Evolutionary conservation across 164 flowering plant species (phyloP).

Genomic region (Stephania japonica): DNA sequence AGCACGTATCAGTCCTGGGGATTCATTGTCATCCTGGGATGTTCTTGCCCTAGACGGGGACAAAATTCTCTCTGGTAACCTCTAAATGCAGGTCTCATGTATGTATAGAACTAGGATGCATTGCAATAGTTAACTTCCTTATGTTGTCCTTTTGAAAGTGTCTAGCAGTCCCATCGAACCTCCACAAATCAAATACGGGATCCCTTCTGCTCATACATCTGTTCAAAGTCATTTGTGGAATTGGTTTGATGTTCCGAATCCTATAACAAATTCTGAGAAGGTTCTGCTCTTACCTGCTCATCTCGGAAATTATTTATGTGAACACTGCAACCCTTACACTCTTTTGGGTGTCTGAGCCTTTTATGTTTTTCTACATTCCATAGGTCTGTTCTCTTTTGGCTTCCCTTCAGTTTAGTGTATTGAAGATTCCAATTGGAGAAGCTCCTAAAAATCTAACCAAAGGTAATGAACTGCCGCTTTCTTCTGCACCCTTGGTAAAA

Average conservation of each 20-base stretch:
- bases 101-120: neutral
- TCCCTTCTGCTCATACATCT: slow-evolving; percentile 16
- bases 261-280: slow-evolving; percentile 56
- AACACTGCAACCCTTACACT: neutral
- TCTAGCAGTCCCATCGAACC: slow-evolving; percentile 77
- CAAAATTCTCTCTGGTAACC: slow-evolving; percentile 75
- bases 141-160: slow-evolving; percentile 34
- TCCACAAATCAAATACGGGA: slow-evolving; percentile 75
- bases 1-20: slow-evolving; percentile 53
- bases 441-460: slow-evolving; percentile 39
- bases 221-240: slow-evolving; percentile 40
- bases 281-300: slow-evolving; percentile 23
- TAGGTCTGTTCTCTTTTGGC: slow-evolving; percentile 65
- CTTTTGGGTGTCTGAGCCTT: neutral
- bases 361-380: slow-evolving; percentile 2
- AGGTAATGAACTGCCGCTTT: slow-evolving; percentile 37
- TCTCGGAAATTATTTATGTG: neutral
- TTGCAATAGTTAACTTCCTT: neutral
- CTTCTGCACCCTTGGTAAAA: neutral
- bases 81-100: slow-evolving; percentile 2
- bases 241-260: slow-evolving; percentile 71
- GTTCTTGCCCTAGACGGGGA: slow-evolving; percentile 77
- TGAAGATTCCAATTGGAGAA: slow-evolving; percentile 72
- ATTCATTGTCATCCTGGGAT: slow-evolving; percentile 63
- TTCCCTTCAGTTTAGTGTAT: slow-evolving; percentile 49